phyloP scores from a whole-genome alignment of 2,329 filamentous ascomycete genomes.

The Xylaria sp. region DNA sequence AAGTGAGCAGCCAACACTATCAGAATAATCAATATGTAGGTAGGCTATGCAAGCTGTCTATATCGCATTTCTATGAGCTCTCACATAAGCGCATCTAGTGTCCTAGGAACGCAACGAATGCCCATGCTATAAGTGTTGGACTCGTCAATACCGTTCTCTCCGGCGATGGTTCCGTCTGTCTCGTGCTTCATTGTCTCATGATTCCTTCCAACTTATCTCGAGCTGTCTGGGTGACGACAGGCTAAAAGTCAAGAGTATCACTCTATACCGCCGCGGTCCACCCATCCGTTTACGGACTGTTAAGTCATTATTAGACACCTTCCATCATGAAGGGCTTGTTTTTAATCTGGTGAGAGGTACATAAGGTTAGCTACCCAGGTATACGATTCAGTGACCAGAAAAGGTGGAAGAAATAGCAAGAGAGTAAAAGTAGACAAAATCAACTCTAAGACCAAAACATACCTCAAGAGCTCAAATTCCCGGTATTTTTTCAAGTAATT shows the following conservation, averaged over 20 bases:
- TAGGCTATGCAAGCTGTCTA: constrained; percentile 1
- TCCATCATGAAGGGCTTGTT: background rate
- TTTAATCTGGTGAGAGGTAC: constrained; percentile 3
- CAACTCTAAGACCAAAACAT: constrained; percentile 39
- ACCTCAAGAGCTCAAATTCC: constrained; percentile 83
- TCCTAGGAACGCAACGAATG: background rate
- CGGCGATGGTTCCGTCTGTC: background rate
- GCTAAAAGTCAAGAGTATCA: background rate
- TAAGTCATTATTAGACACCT: background rate
- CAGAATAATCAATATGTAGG: background rate
- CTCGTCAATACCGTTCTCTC: background rate
- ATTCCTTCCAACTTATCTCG: background rate
- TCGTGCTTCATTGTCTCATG: background rate
- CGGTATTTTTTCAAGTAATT: constrained; percentile 72
- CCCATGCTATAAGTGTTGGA: background rate
- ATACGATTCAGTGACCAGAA: background rate
- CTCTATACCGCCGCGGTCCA: background rate
- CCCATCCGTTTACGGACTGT: background rate
- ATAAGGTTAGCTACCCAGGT: background rate
- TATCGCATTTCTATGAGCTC: background rate
- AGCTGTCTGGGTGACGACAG: background rate
- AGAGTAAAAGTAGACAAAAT: background rate
- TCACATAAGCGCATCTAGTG: background rate
- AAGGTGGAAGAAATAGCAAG: background rate
- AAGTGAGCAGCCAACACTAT: no score